phyloP scores from a whole-genome alignment of 2,329 filamentous ascomycete species.

The Sporothrix brasiliensis region DNA sequence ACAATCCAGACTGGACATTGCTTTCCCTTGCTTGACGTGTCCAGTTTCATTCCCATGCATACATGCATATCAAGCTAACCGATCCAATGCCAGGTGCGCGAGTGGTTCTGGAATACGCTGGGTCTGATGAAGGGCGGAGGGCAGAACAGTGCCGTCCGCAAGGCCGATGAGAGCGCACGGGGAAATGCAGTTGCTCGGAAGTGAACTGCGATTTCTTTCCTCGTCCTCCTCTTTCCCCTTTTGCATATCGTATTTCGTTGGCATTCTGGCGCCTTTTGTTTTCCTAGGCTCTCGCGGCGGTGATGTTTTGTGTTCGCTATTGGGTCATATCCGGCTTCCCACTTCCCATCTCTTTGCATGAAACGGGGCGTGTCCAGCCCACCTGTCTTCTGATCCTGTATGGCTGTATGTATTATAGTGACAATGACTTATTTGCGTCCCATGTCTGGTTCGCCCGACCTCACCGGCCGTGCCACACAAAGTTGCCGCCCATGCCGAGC shows the following conservation, averaged over 20 bases:
- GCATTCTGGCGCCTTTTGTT: conserved; percentile 12
- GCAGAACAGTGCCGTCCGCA: conserved; percentile 20
- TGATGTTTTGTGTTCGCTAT: not conserved
- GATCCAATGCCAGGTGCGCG: conserved; percentile 35
- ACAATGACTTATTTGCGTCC: not conserved
- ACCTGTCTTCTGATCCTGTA: not conserved
- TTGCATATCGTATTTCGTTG: not conserved
- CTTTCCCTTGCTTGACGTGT: not conserved
- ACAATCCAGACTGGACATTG: too few species aligned
- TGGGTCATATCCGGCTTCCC: conserved; percentile 19
- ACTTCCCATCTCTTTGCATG: conserved; percentile 13
- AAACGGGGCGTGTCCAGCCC: not conserved
- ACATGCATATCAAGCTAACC: not conserved
- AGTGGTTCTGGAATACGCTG: conserved; percentile 38
- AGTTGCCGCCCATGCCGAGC: conserved; percentile 60
- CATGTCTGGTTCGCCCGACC: not conserved
- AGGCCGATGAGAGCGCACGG: not conserved
- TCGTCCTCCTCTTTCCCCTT: not conserved
- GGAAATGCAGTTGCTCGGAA: not conserved
- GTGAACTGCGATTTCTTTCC: not conserved
- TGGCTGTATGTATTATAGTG: not conserved
- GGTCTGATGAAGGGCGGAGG: conserved; percentile 29
- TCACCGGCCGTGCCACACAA: conserved; percentile 55
- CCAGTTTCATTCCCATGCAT: not conserved
- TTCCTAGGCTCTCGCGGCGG: not conserved